Evolutionary conservation across 2,329 filamentous ascomycete species (phyloP).

Genomic region (Cladosporium sp.): DNA sequence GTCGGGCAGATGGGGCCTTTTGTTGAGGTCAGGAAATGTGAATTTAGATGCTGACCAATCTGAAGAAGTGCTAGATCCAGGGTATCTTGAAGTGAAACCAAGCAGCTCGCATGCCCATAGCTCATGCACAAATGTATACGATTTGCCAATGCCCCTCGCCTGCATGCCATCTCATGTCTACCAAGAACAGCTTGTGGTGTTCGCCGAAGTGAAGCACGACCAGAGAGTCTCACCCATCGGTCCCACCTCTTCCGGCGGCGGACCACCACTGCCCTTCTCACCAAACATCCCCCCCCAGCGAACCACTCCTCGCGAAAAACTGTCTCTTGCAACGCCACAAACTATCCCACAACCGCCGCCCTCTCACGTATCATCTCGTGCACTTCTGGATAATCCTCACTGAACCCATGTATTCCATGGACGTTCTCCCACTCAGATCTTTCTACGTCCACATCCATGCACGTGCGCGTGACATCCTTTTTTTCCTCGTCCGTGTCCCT

Average conservation of each 20-base stretch:
- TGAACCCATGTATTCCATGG: not conserved
- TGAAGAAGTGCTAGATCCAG: not conserved
- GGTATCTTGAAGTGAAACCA: not conserved
- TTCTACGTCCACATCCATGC: not conserved
- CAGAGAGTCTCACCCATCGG: not conserved
- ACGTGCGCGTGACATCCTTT: not conserved
- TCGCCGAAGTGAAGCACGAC: not conserved
- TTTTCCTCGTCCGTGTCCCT: not conserved
- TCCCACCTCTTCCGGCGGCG: not conserved
- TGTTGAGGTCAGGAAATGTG: not conserved
- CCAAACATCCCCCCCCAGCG: not conserved
- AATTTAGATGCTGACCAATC: not conserved
- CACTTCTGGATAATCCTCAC: not conserved
- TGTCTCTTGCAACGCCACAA: not conserved
- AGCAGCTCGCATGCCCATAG: not conserved
- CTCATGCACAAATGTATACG: not conserved
- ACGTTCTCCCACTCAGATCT: not conserved
- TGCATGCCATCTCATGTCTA: not conserved
- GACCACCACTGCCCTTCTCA: not conserved
- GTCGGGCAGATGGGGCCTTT: too few species aligned
- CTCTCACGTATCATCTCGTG: not conserved
- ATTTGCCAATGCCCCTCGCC: not conserved
- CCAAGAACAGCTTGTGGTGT: not conserved
- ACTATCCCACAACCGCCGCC: not conserved
- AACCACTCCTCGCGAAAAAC: not conserved